Base-by-base conservation (phyloP, 306 rosid species). In the Carpinus viminea region DNA sequence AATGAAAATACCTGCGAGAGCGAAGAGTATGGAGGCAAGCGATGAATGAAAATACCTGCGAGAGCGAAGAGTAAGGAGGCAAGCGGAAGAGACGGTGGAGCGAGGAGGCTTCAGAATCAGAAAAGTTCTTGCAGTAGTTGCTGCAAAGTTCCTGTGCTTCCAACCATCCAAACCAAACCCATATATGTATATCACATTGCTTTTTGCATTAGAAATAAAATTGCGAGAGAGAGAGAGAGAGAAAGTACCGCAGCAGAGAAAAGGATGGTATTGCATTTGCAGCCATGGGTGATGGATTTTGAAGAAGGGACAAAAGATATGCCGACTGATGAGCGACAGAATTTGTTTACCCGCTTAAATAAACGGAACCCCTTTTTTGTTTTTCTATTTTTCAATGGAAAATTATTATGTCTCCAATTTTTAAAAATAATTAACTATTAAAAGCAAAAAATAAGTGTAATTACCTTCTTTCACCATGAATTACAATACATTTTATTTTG, bases 281-380 rank as follows among this genome's bases (percentile, higher is more conserved):
- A 69, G 93, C 94, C 98, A 90, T 89, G 66, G 52, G 18, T 38
- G 17, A 89, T 88, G 66, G 72, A n/a, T 16, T 38, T 43, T n/a
- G 72, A 38, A 41, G 72, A 4, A 41, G 28, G 5, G 51, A 38
- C 51, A 41, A 41, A 28, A 8, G 65, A 24, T 26, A 21, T 59
- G 16, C 24, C 2, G 36, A 16, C 45, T 15, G n/a, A 28, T 17
- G 8, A 62, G 11, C 31, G 41, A 12, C 11, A 13, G n/a, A 62
- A 28, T 2, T 62, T 26, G 4, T 2, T 60, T 21, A 24, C 66
- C 34, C 13, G 38, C 66, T 12, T 60, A 60, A 3, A 60, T 60
- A 9, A 60, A 60, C 36, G 36, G 38, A 26, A 8, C 68, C 68
- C 1, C 10, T 5, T 28, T 28, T 4, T 12, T 26, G 18, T 4